phyloP scores from a whole-genome alignment of 768 basidiomycete species.

The Rhizopogon vinicolor region DNA sequence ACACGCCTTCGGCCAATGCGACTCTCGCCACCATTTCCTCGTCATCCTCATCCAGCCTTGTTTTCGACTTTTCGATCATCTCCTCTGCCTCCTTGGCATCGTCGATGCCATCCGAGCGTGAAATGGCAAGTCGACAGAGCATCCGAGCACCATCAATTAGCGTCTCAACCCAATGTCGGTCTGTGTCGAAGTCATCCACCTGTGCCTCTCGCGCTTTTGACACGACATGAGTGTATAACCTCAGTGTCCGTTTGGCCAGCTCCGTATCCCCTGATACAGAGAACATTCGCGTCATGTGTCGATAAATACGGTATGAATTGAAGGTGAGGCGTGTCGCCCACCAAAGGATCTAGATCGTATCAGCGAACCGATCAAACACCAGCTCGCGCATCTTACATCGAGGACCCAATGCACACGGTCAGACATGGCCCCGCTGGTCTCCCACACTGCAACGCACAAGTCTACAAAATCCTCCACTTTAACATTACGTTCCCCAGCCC shows the following conservation, averaged over 20 bases:
- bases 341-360: slow-evolving; percentile 65
- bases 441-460: slow-evolving; percentile 77
- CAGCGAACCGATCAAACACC: background rate
- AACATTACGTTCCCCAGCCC: slow-evolving; percentile 72
- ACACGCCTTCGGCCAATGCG: slow-evolving; percentile 68
- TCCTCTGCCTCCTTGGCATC: slow-evolving; percentile 60
- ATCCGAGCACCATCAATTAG: slow-evolving; percentile 75
- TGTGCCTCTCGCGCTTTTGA: slow-evolving; percentile 67
- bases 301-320: slow-evolving; percentile 80
- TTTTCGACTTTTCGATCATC: slow-evolving; percentile 56
- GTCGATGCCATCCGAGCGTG: slow-evolving; percentile 42
- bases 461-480: slow-evolving; percentile 85
- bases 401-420: slow-evolving; percentile 74
- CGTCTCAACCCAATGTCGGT: slow-evolving; percentile 71
- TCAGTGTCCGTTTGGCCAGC: slow-evolving; percentile 70
- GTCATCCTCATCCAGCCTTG: slow-evolving; percentile 44
- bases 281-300: slow-evolving; percentile 78
- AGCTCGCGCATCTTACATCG: slow-evolving; percentile 46
- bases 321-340: slow-evolving; percentile 94
- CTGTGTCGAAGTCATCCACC: slow-evolving; percentile 55
- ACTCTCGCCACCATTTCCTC: slow-evolving; percentile 55
- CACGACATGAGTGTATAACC: slow-evolving; percentile 81
- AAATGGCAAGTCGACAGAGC: slow-evolving; percentile 53
- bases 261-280: slow-evolving; percentile 53
- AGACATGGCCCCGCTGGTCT: slow-evolving; percentile 59